Percentiles rank a stretch among this genome's conserved stretches.
Evolutionary conservation across 306 rosid genomes (phyloP).

Genomic region (Lupinus albus): DNA sequence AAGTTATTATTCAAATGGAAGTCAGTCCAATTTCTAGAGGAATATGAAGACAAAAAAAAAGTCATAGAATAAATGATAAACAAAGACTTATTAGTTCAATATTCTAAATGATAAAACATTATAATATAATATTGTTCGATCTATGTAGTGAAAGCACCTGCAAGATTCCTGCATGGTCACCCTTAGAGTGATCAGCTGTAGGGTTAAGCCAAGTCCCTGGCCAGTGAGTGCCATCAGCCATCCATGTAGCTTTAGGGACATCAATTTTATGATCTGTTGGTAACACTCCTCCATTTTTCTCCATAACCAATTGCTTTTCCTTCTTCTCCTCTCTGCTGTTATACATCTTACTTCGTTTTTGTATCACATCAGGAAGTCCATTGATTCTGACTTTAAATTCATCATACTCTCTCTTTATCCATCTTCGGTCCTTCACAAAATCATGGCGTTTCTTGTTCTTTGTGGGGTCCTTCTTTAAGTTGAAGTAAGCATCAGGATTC

Average conservation of each 20-base stretch:
- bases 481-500: constrained; percentile 85
- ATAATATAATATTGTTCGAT: no score
- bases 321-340: constrained; percentile 63
- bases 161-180: constrained; percentile 90
- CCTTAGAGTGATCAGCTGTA: constrained; percentile 65
- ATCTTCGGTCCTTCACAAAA: constrained; percentile 82
- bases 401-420: constrained; percentile 92
- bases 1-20: no score
- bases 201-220: constrained; percentile 76
- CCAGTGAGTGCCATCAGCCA: constrained; percentile 95
- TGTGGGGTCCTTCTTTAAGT: constrained; percentile 67
- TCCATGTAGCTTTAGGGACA: constrained; percentile 70
- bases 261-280: constrained; percentile 40
- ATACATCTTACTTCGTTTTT: constrained; percentile 52
- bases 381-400: constrained; percentile 90
- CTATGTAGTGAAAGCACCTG: no score
- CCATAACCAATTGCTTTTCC: constrained; percentile 57
- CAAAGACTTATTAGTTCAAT: no score
- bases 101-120: no score
- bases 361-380: constrained; percentile 67
- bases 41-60: no score
- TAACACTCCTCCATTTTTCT: constrained; percentile 57
- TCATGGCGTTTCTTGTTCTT: constrained; percentile 75
- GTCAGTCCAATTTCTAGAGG: no score
- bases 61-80: no score